Evolutionary conservation across 345 rosid genomes (phyloP), one percentile per base, ranked within the genome.

Genomic region (Adansonia digitata): DNA sequence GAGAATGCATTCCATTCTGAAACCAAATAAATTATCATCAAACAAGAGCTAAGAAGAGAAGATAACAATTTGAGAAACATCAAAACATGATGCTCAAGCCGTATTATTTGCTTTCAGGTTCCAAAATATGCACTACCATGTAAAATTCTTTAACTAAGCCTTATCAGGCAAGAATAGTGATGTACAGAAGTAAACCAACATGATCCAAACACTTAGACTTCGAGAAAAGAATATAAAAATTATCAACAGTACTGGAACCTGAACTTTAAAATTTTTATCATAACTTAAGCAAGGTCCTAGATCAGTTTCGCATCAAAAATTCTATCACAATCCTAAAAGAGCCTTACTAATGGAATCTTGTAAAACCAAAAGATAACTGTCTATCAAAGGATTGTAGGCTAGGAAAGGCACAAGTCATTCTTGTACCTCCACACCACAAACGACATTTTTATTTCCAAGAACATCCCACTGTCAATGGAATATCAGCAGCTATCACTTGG

Each of bases 1-100:
- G 86, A 55, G 97, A 94, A 82, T 94, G 98, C 86, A 92, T 84
- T 61, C 98, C 98, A 81, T 89, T 91, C 97, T 94, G 92, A 10
- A 74, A 55, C 46, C 69, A 73, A 75, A 81, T 73, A 74, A 20
- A n/a, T 22, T 15, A 73, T 42, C 5, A 40, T n/a, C 2, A 20
- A 20, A 57, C 2, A 72, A 26, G 5, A 51, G 20, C 20, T 12
- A 15, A 11, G 22, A 53, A 71, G 48, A 53, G 40, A 29, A 13
- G 11, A 13, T 1, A 72, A 72, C 13, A 42, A 72, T 37, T 39
- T 5, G 10, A 22, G 7, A 18, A 63, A 63, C 12, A 42, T 12
- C 31, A 24, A 68, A 46, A 46, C 71, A 24, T 14, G 35, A 46
- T 5, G 40, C n/a, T 43, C 20, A 43, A 45, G 71, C 39, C 13